Percentiles rank a stretch among this genome's conserved stretches.
phyloP scores from a whole-genome alignment of 192 early-diverging fungal genomes.

The Phycomyces blakesleeanus region DNA sequence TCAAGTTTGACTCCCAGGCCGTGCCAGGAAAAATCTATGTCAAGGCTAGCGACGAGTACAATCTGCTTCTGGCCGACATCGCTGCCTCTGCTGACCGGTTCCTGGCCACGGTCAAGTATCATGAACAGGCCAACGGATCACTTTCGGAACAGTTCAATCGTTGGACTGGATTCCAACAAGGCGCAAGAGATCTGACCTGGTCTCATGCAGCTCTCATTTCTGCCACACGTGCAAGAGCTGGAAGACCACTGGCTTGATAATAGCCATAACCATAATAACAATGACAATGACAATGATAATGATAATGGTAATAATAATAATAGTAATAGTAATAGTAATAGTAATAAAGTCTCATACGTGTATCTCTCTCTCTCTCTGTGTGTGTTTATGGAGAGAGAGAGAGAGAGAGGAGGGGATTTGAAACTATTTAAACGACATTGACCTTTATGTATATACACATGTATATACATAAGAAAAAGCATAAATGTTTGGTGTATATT shows the following conservation, averaged over 20 bases:
- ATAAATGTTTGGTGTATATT: too few relatives aligned
- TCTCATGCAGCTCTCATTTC: constrained; percentile 58
- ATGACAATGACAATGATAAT: too few relatives aligned
- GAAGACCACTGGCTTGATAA: constrained; percentile 5
- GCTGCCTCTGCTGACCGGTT: constrained; percentile 51
- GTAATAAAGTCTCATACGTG: too few relatives aligned
- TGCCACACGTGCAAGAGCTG: constrained; percentile 28
- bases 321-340: too few relatives aligned
- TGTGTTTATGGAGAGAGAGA: too few relatives aligned
- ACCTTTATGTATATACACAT: too few relatives aligned
- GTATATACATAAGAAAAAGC: too few relatives aligned
- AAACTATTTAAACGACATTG: too few relatives aligned
- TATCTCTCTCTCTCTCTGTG: too few relatives aligned
- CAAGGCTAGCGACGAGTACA: constrained; percentile 13
- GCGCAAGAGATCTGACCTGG: constrained; percentile 72
- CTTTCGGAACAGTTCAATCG: constrained; percentile 66
- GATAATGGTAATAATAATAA: too few relatives aligned
- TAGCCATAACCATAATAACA: too few relatives aligned
- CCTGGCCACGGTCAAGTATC: constrained; percentile 48
- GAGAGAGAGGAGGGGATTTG: too few relatives aligned
- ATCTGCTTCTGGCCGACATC: constrained; percentile 31
- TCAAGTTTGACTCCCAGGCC: constrained; percentile 23
- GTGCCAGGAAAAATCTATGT: constrained; percentile 4
- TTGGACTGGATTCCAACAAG: constrained; percentile 50
- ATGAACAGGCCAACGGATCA: constrained; percentile 46